Evolutionary conservation across 2,329 filamentous ascomycete species (phyloP).

Genomic region (Calonectria crousiana): DNA sequence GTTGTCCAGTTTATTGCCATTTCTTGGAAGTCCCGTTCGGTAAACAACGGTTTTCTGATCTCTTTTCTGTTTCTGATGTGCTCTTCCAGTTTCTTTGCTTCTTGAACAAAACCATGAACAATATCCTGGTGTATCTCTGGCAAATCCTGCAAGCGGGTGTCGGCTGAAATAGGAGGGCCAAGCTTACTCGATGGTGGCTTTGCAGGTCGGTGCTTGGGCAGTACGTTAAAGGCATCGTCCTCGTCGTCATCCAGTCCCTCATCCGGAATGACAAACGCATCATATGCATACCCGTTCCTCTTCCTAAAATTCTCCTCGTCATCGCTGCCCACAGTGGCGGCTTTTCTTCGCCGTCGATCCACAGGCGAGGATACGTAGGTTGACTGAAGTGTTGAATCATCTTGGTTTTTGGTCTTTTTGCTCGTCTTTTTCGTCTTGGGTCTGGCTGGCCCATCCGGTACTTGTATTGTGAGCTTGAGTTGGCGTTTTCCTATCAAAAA

Average conservation of each 20-base stretch:
- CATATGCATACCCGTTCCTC: slow-evolving; percentile 60
- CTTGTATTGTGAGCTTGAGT: slow-evolving; percentile 59
- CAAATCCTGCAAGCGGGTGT: slow-evolving; percentile 66
- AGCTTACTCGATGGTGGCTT: slow-evolving; percentile 49
- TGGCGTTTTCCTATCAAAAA: slow-evolving; percentile 61
- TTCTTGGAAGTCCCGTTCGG: slow-evolving; percentile 75
- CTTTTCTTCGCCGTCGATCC: slow-evolving; percentile 48
- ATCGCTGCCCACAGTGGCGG: slow-evolving; percentile 42
- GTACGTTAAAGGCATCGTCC: slow-evolving; percentile 61
- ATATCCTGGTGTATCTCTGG: slow-evolving; percentile 72
- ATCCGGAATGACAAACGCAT: slow-evolving; percentile 63
- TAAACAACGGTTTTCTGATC: slow-evolving; percentile 73
- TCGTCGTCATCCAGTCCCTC: slow-evolving; percentile 46
- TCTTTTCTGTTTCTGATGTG: slow-evolving; percentile 70
- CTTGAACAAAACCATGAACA: slow-evolving; percentile 73
- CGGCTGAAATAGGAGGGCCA: slow-evolving; percentile 70
- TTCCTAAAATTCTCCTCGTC: slow-evolving; percentile 56
- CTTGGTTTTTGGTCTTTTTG: slow-evolving; percentile 52
- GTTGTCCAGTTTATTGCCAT: slow-evolving; percentile 80
- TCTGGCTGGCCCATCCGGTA: slow-evolving; percentile 50
- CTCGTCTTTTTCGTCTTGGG: slow-evolving; percentile 50
- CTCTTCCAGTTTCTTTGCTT: slow-evolving; percentile 72
- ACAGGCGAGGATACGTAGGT: slow-evolving; percentile 68
- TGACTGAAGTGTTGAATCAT: slow-evolving; percentile 56
- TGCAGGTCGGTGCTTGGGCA: slow-evolving; percentile 53